phyloP scores from a whole-genome alignment of 495 filamentous ascomycete species.

The Immersiella caudata region DNA sequence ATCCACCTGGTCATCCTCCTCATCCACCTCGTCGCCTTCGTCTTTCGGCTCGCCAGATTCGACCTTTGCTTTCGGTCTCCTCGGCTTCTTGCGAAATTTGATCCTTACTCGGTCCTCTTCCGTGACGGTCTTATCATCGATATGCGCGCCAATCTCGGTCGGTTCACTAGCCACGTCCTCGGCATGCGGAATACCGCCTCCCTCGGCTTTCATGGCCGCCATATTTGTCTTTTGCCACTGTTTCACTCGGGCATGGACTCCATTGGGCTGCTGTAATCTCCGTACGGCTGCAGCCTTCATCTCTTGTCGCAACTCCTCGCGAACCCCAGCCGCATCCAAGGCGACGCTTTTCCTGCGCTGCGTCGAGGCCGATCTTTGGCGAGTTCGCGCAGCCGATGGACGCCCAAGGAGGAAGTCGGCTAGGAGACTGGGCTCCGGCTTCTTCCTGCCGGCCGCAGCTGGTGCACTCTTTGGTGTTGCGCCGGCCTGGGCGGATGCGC shows the following conservation, averaged over 20 bases:
- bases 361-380: constrained; percentile 42
- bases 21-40: constrained; percentile 32
- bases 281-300: constrained; percentile 53
- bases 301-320: constrained; percentile 48
- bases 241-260: constrained; percentile 69
- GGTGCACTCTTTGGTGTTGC: constrained; percentile 48
- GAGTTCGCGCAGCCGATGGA: constrained; percentile 49
- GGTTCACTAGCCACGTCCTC: constrained; percentile 46
- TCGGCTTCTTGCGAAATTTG: constrained; percentile 45
- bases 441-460: constrained; percentile 41
- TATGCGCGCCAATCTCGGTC: constrained; percentile 46
- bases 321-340: constrained; percentile 43
- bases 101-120: constrained; percentile 54
- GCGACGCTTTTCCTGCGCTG: constrained; percentile 48
- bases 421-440: constrained; percentile 51
- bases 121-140: constrained; percentile 52
- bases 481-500: constrained; percentile 27
- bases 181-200: constrained; percentile 39
- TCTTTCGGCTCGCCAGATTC: constrained; percentile 29
- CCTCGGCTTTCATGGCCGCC: constrained; percentile 49
- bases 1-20: constrained; percentile 37
- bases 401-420: constrained; percentile 58
- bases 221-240: constrained; percentile 75
- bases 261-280: constrained; percentile 51
- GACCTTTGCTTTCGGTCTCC: constrained; percentile 29